These are phyloP conservation scores for Ceratocystis ficicola DNA, from an alignment of 2,329 filamentous ascomycete species.

Conservation along the genomic window DNA sequence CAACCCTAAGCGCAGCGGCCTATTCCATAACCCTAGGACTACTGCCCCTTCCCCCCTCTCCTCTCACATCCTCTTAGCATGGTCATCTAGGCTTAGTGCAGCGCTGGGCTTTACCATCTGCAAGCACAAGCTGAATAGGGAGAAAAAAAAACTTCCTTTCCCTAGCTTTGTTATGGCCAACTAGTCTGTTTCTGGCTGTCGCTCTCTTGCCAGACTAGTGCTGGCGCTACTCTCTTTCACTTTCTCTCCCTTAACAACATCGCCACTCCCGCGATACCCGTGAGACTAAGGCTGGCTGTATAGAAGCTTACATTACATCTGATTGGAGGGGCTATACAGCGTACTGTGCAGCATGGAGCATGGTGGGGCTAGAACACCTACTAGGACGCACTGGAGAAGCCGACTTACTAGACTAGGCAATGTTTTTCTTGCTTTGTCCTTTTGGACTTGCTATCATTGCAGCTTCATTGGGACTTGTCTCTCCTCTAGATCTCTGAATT, in stretches of 20 bases:
- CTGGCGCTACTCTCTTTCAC: background rate
- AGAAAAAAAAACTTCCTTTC: background rate
- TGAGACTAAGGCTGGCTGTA: background rate
- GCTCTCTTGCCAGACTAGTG: background rate
- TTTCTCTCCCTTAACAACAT: background rate
- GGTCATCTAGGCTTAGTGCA: background rate
- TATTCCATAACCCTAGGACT: background rate
- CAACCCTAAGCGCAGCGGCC: background rate
- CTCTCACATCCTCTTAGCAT: background rate
- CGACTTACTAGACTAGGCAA: background rate
- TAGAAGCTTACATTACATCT: background rate
- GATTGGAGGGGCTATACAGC: conserved; percentile 1
- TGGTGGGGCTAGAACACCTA: background rate
- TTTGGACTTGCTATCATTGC: background rate
- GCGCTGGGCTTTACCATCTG: background rate
- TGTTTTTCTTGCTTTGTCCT: background rate
- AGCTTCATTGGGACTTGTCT: background rate
- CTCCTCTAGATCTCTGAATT: background rate
- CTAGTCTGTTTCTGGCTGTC: background rate
- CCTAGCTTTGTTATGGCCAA: background rate
- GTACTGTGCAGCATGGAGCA: background rate
- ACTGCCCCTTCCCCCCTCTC: background rate
- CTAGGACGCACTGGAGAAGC: background rate
- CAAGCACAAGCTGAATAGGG: background rate
- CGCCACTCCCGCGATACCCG: conserved; percentile 3